phyloP scores from a whole-genome alignment of 768 basidiomycete genomes.

The Podaxis pistillaris region DNA sequence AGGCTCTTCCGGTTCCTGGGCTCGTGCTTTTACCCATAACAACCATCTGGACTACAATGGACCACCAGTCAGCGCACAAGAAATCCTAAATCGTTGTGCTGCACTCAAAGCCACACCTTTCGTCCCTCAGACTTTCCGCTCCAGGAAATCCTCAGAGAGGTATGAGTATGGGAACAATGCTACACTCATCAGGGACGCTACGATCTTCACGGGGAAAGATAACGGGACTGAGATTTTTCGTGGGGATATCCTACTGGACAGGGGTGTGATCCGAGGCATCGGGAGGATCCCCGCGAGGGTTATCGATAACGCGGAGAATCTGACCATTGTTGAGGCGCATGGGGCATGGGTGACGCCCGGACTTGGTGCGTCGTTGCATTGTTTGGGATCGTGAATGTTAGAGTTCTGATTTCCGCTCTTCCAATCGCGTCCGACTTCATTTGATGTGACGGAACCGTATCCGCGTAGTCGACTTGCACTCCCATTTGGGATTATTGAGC shows the following conservation, averaged over 20 bases:
- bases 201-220: slow-evolving; percentile 59
- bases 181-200: slow-evolving; percentile 70
- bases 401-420: neutral
- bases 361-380: slow-evolving; percentile 40
- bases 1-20: neutral
- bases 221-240: slow-evolving; percentile 54
- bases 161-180: slow-evolving; percentile 64
- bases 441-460: neutral
- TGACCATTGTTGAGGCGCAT: slow-evolving; percentile 56
- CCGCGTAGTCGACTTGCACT: slow-evolving; percentile 66
- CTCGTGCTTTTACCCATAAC: neutral
- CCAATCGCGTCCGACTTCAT: too few species aligned
- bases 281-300: slow-evolving; percentile 47
- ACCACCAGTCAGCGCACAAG: slow-evolving; percentile 17
- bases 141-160: slow-evolving; percentile 56
- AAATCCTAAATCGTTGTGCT: slow-evolving; percentile 48
- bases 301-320: slow-evolving; percentile 38
- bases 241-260: slow-evolving; percentile 68
- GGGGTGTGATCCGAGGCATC: slow-evolving; percentile 57
- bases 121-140: slow-evolving; percentile 32
- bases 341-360: slow-evolving; percentile 72
- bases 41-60: neutral
- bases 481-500: slow-evolving; percentile 75
- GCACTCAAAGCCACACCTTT: slow-evolving; percentile 48
- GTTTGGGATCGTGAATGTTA: slow-evolving; percentile 1